phyloP scores from a whole-genome alignment of 176 grass and related monocot genomes.

The Eragrostis curvula region DNA sequence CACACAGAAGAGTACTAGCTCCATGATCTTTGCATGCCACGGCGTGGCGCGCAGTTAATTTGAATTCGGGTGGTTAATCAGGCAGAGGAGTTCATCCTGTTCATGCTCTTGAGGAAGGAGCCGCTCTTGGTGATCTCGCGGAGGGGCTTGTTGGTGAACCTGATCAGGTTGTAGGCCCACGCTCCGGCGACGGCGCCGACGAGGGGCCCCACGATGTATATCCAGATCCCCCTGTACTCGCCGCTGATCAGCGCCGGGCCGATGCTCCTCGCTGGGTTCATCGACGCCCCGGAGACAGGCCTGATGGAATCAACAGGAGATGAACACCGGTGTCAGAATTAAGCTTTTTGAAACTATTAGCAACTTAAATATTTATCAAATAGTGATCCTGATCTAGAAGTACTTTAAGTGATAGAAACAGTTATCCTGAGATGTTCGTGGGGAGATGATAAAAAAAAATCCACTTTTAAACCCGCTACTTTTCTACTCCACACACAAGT shows the following conservation, averaged over 20 bases:
- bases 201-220: constrained; percentile 73
- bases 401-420: not conserved
- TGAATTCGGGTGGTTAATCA: not conserved
- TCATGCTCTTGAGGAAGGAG: constrained; percentile 85
- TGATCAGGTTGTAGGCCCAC: constrained; percentile 97
- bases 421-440: not conserved
- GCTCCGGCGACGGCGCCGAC: constrained; percentile 75
- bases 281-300: constrained; percentile 79
- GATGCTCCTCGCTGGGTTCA: constrained; percentile 83
- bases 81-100: constrained; percentile 48
- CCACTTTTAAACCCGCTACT: not conserved
- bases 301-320: constrained; percentile 17
- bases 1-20: not conserved
- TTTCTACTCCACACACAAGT: not conserved
- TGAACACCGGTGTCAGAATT: too few relatives aligned
- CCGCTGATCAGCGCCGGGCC: constrained; percentile 71
- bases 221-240: constrained; percentile 73
- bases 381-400: too few relatives aligned
- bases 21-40: not conserved
- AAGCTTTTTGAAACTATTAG: too few relatives aligned
- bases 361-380: too few relatives aligned
- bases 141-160: constrained; percentile 96
- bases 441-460: not conserved
- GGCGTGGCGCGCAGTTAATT: not conserved
- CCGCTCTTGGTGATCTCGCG: constrained; percentile 88